phyloP scores from a whole-genome alignment of 192 early-diverging fungal species.

The Physocladia obscura region DNA sequence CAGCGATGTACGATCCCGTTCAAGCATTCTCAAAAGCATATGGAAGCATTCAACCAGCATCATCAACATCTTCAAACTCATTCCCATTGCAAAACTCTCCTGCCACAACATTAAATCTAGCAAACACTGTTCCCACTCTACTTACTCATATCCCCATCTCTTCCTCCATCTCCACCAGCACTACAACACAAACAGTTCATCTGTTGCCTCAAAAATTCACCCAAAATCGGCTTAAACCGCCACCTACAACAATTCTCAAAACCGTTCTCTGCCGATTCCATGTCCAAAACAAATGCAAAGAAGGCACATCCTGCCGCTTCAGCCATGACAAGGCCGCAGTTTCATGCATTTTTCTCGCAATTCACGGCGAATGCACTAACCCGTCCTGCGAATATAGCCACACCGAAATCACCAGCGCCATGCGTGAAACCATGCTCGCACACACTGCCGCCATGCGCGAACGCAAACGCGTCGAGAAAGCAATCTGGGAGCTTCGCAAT shows the following conservation, averaged over 20 bases:
- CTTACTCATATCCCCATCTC: no score
- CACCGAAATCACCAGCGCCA: neutral
- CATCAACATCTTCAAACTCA: no score
- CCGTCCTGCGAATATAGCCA: neutral
- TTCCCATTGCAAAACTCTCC: no score
- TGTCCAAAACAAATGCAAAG: neutral
- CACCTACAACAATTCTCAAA: neutral
- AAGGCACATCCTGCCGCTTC: neutral
- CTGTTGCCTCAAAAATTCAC: neutral
- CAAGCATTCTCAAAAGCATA: neutral
- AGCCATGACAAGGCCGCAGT: neutral
- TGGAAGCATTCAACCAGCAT: neutral
- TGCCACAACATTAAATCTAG: neutral
- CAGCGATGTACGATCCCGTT: neutral
- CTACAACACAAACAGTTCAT: neutral
- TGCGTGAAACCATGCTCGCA: neutral
- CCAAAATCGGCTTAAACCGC: neutral
- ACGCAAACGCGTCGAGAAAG: neutral
- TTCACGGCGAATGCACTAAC: neutral
- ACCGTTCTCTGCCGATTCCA: neutral
- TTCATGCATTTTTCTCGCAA: neutral
- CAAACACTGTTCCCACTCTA: neutral
- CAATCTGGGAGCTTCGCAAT: neutral
- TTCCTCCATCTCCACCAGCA: neutral
- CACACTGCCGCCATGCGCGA: neutral